phyloP scores from a whole-genome alignment of 2,329 filamentous ascomycete species.

The Chaetomium globosum region DNA sequence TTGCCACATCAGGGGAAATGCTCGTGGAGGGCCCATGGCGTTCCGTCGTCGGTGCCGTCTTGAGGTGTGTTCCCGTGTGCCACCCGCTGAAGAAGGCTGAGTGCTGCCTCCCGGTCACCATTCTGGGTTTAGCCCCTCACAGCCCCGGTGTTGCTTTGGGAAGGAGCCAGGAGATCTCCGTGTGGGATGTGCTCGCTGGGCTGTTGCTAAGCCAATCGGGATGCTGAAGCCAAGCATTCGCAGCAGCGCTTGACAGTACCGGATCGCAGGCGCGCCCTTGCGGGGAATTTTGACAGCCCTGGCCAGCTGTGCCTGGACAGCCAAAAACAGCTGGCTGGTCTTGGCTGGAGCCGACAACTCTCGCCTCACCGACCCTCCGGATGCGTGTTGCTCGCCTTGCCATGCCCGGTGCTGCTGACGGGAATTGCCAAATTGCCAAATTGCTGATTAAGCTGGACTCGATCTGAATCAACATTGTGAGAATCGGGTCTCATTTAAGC shows the following conservation, averaged over 20 bases:
- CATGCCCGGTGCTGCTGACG: background rate
- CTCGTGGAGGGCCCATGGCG: background rate
- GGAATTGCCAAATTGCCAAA: no score
- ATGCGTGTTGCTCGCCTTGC: no score
- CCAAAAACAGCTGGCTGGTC: slow-evolving; percentile 17
- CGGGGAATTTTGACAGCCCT: background rate
- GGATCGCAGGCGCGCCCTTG: background rate
- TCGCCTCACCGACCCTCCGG: background rate
- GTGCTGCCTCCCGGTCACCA: slow-evolving; percentile 35
- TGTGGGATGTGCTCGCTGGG: background rate
- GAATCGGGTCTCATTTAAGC: background rate
- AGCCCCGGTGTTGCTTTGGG: slow-evolving; percentile 36
- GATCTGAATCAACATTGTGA: background rate
- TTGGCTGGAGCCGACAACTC: slow-evolving; percentile 20
- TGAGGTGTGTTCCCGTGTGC: slow-evolving; percentile 8
- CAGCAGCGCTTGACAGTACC: background rate
- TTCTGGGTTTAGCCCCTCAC: slow-evolving; percentile 31
- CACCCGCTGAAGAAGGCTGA: slow-evolving; percentile 30
- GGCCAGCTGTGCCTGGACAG: background rate
- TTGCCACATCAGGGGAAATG: slow-evolving; percentile 11
- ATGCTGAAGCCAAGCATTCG: background rate
- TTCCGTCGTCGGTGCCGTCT: slow-evolving; percentile 13
- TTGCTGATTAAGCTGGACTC: background rate
- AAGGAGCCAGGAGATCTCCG: slow-evolving; percentile 25
- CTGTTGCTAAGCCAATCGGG: slow-evolving; percentile 23